A percentile compares a stretch with the other conserved stretches of the same genome.
Conservation (phyloP, 2,329 filamentous ascomycete species). For the Alternaria infectoria region DNA sequence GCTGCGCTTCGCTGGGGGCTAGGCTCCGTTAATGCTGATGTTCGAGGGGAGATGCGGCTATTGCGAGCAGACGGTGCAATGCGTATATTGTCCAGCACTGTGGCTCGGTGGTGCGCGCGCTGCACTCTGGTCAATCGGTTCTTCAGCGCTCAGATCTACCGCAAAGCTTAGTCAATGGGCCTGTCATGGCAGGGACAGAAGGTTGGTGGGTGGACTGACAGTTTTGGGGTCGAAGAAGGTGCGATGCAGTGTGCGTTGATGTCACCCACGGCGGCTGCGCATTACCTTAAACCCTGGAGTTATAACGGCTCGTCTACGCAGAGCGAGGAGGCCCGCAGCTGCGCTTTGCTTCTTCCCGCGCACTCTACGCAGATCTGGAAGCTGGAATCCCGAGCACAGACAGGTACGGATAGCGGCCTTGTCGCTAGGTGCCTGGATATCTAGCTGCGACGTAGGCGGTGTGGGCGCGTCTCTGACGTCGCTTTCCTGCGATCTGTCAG, state of each 20-base stretch:
- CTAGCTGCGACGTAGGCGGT: constrained; percentile 41
- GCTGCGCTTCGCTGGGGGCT: constrained; percentile 39
- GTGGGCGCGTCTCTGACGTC: constrained; percentile 28
- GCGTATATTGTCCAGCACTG: constrained; percentile 41
- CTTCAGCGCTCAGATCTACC: constrained; percentile 13
- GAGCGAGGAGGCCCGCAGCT: constrained; percentile 31
- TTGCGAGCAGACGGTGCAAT: constrained; percentile 26
- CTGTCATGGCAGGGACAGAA: constrained; percentile 5
- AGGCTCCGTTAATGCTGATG: constrained; percentile 36
- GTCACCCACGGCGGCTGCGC: constrained; percentile 37
- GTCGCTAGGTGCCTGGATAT: constrained; percentile 31
- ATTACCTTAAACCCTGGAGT: constrained; percentile 41
- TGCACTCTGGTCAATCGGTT: constrained; percentile 24
- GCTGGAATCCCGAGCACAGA: constrained; percentile 43
- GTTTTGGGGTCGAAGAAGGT: constrained; percentile 12
- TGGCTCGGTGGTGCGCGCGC: constrained; percentile 26
- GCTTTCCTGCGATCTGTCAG: constrained; percentile 44
- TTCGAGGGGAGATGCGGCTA: constrained; percentile 24
- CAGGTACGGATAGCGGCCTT: constrained; percentile 34
- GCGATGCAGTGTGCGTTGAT: constrained; percentile 22
- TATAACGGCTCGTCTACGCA: constrained; percentile 38
- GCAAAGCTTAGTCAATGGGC: constrained; percentile 25
- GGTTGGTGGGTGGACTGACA: constrained; percentile 14
- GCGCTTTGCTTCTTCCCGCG: constrained; percentile 48
- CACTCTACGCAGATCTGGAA: constrained; percentile 43